Conservation (phyloP, 805 yeast species). For the Brettanomyces bruxellensis region DNA sequence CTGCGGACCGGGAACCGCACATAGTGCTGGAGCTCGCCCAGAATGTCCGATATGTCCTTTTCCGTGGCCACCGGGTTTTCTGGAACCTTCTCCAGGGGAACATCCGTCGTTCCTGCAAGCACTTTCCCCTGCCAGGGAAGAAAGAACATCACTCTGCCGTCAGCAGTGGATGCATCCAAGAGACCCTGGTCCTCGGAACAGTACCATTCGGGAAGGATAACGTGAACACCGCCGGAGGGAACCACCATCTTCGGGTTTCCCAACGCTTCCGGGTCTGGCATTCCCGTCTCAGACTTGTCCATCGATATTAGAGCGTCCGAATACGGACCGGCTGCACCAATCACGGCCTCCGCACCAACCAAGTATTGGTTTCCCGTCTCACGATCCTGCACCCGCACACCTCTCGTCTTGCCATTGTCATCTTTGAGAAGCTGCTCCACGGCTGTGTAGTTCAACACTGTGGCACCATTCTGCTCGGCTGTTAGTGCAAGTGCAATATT, state of each 20-base stretch:
- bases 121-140: conserved; percentile 98
- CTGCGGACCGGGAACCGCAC: conserved; percentile 81
- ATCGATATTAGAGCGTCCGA: conserved; percentile 77
- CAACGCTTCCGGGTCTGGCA: conserved; percentile 32
- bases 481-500: conserved; percentile 79
- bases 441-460: conserved; percentile 78
- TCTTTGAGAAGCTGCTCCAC: conserved; percentile 70
- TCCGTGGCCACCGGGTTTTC: conserved; percentile 78
- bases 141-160: conserved; percentile 94
- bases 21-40: conserved; percentile 82
- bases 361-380: conserved; percentile 56
- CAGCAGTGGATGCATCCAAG: conserved; percentile 85
- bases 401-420: conserved; percentile 48
- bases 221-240: conserved; percentile 91
- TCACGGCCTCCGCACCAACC: conserved; percentile 63
- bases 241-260: conserved; percentile 70
- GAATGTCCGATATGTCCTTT: conserved; percentile 79
- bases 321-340: conserved; percentile 94
- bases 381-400: conserved; percentile 67
- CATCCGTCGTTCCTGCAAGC: conserved; percentile 93
- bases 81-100: conserved; percentile 65
- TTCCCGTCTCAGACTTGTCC: conserved; percentile 65
- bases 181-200: conserved; percentile 84
- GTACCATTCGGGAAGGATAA: conserved; percentile 85
- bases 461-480: conserved; percentile 82